These are phyloP conservation scores for Rhizoclosmatium globosum DNA, from an alignment of 192 early-diverging fungal species.

Conservation along the genomic window DNA sequence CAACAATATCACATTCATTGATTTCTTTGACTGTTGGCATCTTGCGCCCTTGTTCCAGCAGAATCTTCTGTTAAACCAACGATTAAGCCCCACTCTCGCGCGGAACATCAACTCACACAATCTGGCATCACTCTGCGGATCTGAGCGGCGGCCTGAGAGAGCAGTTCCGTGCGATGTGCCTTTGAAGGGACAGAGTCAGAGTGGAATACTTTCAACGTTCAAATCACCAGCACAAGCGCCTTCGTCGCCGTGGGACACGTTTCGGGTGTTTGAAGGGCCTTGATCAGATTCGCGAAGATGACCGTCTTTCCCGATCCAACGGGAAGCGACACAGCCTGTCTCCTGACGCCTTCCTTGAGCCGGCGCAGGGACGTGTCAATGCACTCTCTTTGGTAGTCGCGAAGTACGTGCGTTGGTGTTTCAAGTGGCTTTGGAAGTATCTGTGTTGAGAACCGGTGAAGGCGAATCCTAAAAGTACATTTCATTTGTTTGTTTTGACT, in stretches of 20 bases:
- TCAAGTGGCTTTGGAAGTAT: too few relatives aligned
- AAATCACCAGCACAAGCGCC: conserved; percentile 68
- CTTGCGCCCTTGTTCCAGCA: conserved; percentile 54
- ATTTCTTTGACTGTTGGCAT: conserved; percentile 57
- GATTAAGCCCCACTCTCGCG: not conserved
- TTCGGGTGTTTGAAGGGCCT: conserved; percentile 57
- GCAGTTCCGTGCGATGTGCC: conserved; percentile 89
- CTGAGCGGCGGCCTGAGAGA: conserved; percentile 80
- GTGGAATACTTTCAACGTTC: not conserved
- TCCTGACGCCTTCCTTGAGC: conserved; percentile 63
- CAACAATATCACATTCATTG: conserved; percentile 11
- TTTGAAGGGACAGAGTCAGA: not conserved
- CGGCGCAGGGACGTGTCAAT: conserved; percentile 68
- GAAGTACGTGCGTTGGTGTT: not conserved
- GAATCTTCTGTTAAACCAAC: conserved; percentile 24
- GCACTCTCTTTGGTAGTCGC: conserved; percentile 85
- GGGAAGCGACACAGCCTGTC: conserved; percentile 84
- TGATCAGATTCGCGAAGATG: conserved; percentile 84
- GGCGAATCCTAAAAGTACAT: too few relatives aligned
- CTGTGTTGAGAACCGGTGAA: too few relatives aligned
- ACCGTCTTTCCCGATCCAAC: conserved; percentile 92
- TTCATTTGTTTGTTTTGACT: not conserved
- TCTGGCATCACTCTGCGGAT: conserved; percentile 68
- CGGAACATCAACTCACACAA: conserved; percentile 49
- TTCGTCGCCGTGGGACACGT: conserved; percentile 74